These are phyloP conservation scores for Boletus coccyginus DNA, from an alignment of 768 basidiomycete species.

Conservation along the genomic window DNA sequence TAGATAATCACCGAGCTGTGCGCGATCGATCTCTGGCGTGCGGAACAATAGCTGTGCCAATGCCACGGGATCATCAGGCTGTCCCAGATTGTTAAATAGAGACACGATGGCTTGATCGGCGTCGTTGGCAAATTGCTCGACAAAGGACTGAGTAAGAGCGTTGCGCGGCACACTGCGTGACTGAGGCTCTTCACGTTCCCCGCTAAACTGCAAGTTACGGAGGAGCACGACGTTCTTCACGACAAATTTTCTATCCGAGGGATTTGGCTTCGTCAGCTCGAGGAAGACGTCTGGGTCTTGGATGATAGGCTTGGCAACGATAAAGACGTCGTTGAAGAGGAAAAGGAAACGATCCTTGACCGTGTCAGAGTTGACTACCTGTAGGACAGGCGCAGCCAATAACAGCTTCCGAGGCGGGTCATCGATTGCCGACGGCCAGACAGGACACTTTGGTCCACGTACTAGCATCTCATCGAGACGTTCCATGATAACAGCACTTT, in stretches of 20 bases:
- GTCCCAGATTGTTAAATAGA: constrained; percentile 60
- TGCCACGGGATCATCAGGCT: constrained; percentile 64
- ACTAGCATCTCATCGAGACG: constrained; percentile 70
- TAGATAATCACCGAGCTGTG: constrained; percentile 81
- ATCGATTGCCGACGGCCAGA: constrained; percentile 68
- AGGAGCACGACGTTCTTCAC: constrained; percentile 90
- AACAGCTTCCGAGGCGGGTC: constrained; percentile 85
- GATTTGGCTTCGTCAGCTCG: constrained; percentile 54
- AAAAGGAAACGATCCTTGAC: constrained; percentile 96
- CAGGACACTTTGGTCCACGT: constrained; percentile 54
- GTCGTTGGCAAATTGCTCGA: constrained; percentile 75
- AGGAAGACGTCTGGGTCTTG: constrained; percentile 63
- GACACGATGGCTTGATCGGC: constrained; percentile 76
- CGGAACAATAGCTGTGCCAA: constrained; percentile 80
- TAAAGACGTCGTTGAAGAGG: constrained; percentile 93
- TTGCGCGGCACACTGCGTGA: constrained; percentile 51
- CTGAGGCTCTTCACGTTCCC: constrained; percentile 65
- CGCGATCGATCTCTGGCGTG: constrained; percentile 78
- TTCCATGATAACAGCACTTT: constrained; percentile 58
- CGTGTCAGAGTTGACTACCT: constrained; percentile 91
- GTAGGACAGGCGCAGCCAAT: constrained; percentile 81
- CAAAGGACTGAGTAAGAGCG: constrained; percentile 67
- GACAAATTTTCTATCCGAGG: constrained; percentile 71
- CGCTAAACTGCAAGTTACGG: constrained; percentile 60
- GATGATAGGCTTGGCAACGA: constrained; percentile 87